Base-by-base conservation (phyloP, 148 eudicot genomes). In the Vaccinium macrocarpon region DNA sequence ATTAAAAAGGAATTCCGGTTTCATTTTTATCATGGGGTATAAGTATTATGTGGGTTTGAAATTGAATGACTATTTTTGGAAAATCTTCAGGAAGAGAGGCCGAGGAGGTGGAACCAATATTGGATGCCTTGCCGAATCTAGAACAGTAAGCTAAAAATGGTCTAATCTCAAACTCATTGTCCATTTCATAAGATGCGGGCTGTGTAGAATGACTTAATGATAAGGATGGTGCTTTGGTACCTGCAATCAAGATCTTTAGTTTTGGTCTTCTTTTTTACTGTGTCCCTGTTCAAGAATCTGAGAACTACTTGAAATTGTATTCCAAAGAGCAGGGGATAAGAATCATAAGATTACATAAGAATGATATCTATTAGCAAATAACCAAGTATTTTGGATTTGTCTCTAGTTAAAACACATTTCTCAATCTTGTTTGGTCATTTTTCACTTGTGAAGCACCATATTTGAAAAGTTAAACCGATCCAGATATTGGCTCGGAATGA, bases 121-220 rank as follows among this genome's bases (percentile, higher is more conserved):
- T 96, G 87, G 98, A 96, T 12, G 98, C 99, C 74, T 90, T 96
- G 48, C 99, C 99, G 50, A 94, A 96, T 35, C 92, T 96, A n/a
- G 95, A 96, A 88, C 99, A 96, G 99, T 96, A 93, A 91, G 97
- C 64, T 76, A 46, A 25, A 51, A 83, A 82, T 14, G 5, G 2
- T 46, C 49, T 55, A 73, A 82, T 52, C 8, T 27, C 32, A 5
- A 57, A 18, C 32, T 42, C 16, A 11, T 25, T 25, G 23, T 51
- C 29, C 71, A 55, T 25, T 72, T 82, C 53, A 35, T 35, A 21
- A 72, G 10, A 82, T 2, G 42, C 23, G 68, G 23, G 29, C 51
- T 77, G 6, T 78, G 61, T 27, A 13, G 18, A 48, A 38, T 76
- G 46, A 52, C 46, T 82, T 51, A 7, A 50, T 49, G 42, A 66